A percentile compares a stretch with the other conserved stretches of the same genome.
These are phyloP conservation scores for Holtermanniella nyarrowii DNA, from an alignment of 768 basidiomycete species.

Conservation along the genomic window DNA sequence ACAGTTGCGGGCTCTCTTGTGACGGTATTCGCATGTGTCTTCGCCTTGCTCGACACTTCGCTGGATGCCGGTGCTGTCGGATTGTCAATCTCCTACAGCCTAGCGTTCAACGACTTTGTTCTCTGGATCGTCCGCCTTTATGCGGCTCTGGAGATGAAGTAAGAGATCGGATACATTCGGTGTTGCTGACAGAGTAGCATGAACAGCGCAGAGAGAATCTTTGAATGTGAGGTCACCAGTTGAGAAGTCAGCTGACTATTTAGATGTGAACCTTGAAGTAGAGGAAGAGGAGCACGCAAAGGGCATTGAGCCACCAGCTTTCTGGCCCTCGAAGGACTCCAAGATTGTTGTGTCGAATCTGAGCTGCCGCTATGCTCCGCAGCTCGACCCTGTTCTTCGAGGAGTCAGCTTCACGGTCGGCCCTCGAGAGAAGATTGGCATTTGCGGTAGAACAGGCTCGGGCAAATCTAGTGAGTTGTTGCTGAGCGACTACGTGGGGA, in stretches of 20 bases:
- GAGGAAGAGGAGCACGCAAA: constrained; percentile 30
- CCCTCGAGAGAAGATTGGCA: constrained; percentile 43
- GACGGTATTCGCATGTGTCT: constrained; percentile 37
- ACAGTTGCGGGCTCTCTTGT: constrained; percentile 42
- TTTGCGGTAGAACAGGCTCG: constrained; percentile 38
- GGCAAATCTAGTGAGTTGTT: constrained; percentile 23
- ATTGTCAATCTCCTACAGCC: constrained; percentile 24
- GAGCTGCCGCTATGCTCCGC: constrained; percentile 36
- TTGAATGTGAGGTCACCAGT: neutral
- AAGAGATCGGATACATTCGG: constrained; percentile 1
- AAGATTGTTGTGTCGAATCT: constrained; percentile 40
- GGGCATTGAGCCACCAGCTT: constrained; percentile 42
- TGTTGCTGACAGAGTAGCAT: neutral
- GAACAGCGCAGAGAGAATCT: neutral
- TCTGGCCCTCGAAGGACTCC: constrained; percentile 41
- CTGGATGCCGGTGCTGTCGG: constrained; percentile 40
- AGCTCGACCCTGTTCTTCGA: constrained; percentile 41
- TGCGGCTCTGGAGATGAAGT: constrained; percentile 30
- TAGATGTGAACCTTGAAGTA: constrained; percentile 37
- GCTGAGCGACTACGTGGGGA: constrained; percentile 12
- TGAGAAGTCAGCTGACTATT: neutral
- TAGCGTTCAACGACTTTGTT: constrained; percentile 41
- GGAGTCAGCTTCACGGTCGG: constrained; percentile 41
- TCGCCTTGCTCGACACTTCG: constrained; percentile 33
- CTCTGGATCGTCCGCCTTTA: constrained; percentile 44